Base-by-base conservation (phyloP, 768 basidiomycete species). In the Fomitopsis pulvina region DNA sequence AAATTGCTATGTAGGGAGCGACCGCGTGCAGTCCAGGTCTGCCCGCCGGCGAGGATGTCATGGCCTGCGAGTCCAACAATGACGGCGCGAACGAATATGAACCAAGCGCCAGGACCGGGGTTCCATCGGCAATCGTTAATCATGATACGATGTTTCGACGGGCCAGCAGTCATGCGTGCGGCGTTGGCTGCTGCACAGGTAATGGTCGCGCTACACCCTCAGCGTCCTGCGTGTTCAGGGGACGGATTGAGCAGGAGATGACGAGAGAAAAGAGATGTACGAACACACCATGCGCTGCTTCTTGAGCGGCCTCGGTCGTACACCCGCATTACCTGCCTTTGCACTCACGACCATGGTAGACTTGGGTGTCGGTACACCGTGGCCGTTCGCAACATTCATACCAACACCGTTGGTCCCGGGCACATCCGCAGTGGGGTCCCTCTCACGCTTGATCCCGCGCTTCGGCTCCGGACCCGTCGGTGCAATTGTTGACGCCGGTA, bases 211-310 rank as follows among this genome's bases (percentile, higher is more conserved):
- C 71, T 53, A 82, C 81, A n/a, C 81, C 83, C 60, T 80, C 78
- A 52, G 73, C 65, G 54, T 85, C 84, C 83, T 85, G 46, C 20
- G 34, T 25, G 28, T 25, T 37, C 21, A 14, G 16, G 9, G 39
- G 25, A 41, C 34, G 26, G 30, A 45, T 7, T 40, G n/a, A 21
- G 24, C 50, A 37, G 6, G 24, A 37, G 11, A 27, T 4, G 14
- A 48, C 8, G 37, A 24, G 20, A 43, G 24, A 8, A n/a, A 41
- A 38, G 25, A 39, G 18, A 32, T 7, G 29, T 25, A 34, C 20
- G 20, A 26, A 39, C 40, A 73, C 80, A 87, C 86, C 80, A 85
- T 71, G 53, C 83, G 75, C 60, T 80, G 84, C 66, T 85, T 88
- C 75, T 89, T 89, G 38, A 82, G 60, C 20, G 86, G 86, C 56